Evolutionary conservation across 352 stramenopile species (phyloP).

Genomic region (Thalassiosira hispida): DNA sequence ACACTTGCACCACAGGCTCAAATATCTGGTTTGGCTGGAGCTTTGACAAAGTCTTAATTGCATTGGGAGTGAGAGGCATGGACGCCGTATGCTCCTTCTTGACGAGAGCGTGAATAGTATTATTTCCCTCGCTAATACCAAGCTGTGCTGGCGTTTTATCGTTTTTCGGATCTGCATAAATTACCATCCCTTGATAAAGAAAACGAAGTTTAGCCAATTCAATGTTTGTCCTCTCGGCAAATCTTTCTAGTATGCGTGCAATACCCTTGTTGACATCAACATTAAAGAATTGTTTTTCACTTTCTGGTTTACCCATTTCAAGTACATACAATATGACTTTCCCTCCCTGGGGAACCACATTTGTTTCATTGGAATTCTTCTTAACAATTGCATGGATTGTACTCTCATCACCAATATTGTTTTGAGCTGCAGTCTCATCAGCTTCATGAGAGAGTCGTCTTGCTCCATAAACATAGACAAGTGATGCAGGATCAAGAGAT

Average conservation of each 20-base stretch:
- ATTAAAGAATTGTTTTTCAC: not conserved
- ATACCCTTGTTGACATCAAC: not conserved
- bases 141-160: not conserved
- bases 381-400: not conserved
- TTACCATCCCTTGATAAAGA: not conserved
- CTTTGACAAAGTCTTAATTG: not conserved
- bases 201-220: not conserved
- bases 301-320: not conserved
- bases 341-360: not conserved
- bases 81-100: not conserved
- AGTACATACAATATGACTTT: not conserved
- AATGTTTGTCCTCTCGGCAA: not conserved
- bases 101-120: not conserved
- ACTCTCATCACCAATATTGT: not conserved
- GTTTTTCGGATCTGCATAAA: not conserved
- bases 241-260: not conserved
- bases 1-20: conserved; percentile 8
- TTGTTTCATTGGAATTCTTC: not conserved
- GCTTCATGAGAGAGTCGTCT: not conserved
- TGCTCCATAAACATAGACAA: not conserved
- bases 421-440: not conserved
- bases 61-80: conserved; percentile 6
- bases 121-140: not conserved
- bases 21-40: not conserved
- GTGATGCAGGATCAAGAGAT: not conserved